Percentiles rank a stretch among this genome's conserved stretches.
These are phyloP conservation scores for Phytophthora tubulina DNA, from an alignment of 352 stramenopile species.

Conservation along the genomic window DNA sequence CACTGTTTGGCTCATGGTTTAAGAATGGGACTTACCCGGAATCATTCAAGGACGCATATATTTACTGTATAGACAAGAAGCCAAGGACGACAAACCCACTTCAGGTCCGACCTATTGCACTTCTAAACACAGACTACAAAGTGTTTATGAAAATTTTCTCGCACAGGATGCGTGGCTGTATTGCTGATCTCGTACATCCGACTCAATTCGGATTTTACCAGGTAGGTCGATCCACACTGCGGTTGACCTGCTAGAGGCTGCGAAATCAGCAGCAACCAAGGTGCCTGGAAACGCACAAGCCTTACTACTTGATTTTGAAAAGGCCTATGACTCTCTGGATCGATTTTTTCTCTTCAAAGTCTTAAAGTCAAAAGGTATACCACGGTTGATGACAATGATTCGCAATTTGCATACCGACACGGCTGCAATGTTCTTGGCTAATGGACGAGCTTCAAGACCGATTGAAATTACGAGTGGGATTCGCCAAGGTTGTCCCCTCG, in stretches of 20 bases:
- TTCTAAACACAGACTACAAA: neutral
- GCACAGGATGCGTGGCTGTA: too few relatives aligned
- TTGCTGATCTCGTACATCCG: neutral
- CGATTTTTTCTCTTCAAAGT: too few relatives aligned
- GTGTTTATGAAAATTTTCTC: neutral
- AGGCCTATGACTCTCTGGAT: neutral
- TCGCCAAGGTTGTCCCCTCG: neutral
- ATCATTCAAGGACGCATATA: neutral
- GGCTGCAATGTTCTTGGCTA: neutral
- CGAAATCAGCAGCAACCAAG: neutral
- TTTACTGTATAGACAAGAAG: neutral
- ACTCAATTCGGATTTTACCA: neutral
- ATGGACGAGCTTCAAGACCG: neutral
- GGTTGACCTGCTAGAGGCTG: neutral
- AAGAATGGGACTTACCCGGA: neutral
- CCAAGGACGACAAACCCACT: neutral
- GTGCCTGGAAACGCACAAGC: neutral
- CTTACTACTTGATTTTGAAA: neutral
- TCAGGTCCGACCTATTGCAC: neutral
- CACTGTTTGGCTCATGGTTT: neutral
- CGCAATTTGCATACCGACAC: neutral
- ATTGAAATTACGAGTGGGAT: neutral
- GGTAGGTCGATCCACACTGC: neutral
- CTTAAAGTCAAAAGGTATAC: neutral
- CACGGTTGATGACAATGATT: neutral